Evolutionary conservation across 1,139 yeast species (phyloP), one percentile per base, ranked within the genome.

Genomic region (Spencermartinsiella ligniputridi): DNA sequence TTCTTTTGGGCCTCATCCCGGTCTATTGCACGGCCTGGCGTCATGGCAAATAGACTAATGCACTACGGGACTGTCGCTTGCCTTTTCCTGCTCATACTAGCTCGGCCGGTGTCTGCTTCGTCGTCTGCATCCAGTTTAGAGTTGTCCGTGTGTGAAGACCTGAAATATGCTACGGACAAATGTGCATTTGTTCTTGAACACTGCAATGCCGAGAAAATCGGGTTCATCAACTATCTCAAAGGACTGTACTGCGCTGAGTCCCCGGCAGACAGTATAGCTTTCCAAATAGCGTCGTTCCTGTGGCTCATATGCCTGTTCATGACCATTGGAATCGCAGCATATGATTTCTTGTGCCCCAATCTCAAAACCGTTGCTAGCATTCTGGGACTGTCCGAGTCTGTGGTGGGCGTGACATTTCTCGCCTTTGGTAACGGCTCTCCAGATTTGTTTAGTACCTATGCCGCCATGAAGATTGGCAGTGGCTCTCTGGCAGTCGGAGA

Each of bases 371-470:
- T 87, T 18, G 78, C 95, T 8, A 70, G 72, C 24, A 62, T 72
- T 39, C 66, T 88, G 16, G 75, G 79, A 11, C 64, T 90, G 40
- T 79, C 92, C 11, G 94, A 88, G 51, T 79, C 86, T 46, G 68
- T 90, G 32, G 85, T 96, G 2, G 97, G 97, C 0, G 75, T 90
- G 54, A 90, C 97, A 0, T 69, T 90, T 38, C 69, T 92, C 46
- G 96, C 98, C 0, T 71, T 90, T 51, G 97, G 97, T 0, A 92
- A 92, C 63, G 92, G 96, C 8, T 75, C 95, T 0, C 96, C 97
- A 0, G 98, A 92, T 63, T 80, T 92, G 3, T 75, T 89, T 39
- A 78, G 94, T 41, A 88, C 96, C 0, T 87, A 79, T 61, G 81
- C 82, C 35, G 96, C 96, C 3, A 77, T 89, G 78, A 71, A 72